Base-by-base conservation (phyloP, 805 yeast species). In the Maudiozyma turicensis region DNA sequence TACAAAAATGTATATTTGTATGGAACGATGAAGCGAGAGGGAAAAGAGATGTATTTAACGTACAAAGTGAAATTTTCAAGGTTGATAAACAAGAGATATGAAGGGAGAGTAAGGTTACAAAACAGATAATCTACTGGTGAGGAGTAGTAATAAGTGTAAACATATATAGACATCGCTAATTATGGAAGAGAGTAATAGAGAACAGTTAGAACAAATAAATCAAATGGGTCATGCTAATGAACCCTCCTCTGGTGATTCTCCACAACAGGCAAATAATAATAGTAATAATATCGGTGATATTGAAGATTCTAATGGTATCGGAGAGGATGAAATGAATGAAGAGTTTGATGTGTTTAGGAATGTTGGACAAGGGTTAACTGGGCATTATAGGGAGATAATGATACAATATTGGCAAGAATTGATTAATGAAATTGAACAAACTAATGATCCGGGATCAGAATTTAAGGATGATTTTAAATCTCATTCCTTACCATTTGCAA, bases 331-430 rank as follows among this genome's bases (percentile, higher is more conserved):
- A 37, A 45, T 58, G 11, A 61, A 63, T 7, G 73, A 64, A 1
- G 77, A 72, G 7, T 70, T 66, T 29, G 55, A 85, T 48, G 87
- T 86, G 26, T 87, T 87, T 60, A 75, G 78, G 52, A 93, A 93
- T 65, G 98, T 93, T 6, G 96, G 95, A 1, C 97, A 89, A 61
- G 98, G 97, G 1, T 71, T 91, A 20, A 73, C 75, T 6, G 96
- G 96, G 2, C 78, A 80, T 50, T 84, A 89, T 67, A 77, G 88
- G 51, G 90, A 86, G 57, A 77, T 83, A 72, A 86, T 93, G 90
- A 83, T 95, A 78, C 90, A 86, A 53, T 93, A 91, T 65, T 93
- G 99, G 99, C 99, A 93, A 69, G 95, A 86, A 57, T 83, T 95
- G 11, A 90, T 93, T 66, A 88, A 88, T 61, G 78, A 84, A 48